Evolutionary conservation across 768 basidiomycete species (phyloP).

Genomic region (Serendipita sp.): DNA sequence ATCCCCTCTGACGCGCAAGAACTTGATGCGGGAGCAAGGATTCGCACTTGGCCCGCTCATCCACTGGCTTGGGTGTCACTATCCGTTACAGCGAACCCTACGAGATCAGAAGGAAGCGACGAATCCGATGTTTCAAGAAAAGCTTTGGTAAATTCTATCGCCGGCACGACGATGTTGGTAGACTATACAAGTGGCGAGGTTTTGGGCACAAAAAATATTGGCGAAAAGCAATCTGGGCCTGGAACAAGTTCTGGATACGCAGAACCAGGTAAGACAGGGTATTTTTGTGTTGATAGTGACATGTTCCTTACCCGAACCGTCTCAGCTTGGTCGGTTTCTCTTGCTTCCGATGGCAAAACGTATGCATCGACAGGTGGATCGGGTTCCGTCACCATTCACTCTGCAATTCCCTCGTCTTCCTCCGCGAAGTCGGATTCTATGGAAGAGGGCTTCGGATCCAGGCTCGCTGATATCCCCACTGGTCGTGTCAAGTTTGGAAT

Average conservation of each 20-base stretch:
- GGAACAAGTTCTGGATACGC: background rate
- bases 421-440: background rate
- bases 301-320: background rate
- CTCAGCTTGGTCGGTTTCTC: conserved; percentile 68
- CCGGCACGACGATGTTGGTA: background rate
- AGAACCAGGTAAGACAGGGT: background rate
- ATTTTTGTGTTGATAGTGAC: background rate
- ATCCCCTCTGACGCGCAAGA: background rate
- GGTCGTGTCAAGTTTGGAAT: conserved; percentile 67
- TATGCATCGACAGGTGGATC: conserved; percentile 60
- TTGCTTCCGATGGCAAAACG: conserved; percentile 55
- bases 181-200: background rate
- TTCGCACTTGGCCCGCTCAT: background rate
- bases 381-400: conserved; percentile 57
- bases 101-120: too few relatives aligned
- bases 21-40: background rate
- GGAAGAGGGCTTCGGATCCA: conserved; percentile 38
- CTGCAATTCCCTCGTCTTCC: conserved; percentile 29
- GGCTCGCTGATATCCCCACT: conserved; percentile 39
- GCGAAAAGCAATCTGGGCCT: background rate
- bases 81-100: background rate
- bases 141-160: background rate
- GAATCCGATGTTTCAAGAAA: too few relatives aligned
- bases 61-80: background rate
- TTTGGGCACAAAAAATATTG: background rate